Base-by-base conservation (phyloP, 2,329 filamentous ascomycete genomes). In the Curvularia spicifera region DNA sequence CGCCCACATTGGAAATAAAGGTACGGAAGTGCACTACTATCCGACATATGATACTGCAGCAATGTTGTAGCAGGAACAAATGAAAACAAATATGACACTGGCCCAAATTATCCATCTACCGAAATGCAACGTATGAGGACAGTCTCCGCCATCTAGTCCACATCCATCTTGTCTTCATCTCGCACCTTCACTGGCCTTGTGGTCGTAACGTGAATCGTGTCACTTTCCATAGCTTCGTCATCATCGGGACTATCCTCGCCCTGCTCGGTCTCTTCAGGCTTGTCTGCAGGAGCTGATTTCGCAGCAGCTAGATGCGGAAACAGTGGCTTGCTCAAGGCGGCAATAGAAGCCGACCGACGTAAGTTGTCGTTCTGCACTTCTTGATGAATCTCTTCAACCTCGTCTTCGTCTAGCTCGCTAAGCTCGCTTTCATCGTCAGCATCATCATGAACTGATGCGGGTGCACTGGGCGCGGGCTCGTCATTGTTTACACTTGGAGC, bases 371-470 rank as follows among this genome's bases (percentile, higher is more conserved):
- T 59, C 26, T 64, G 61, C 2, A 66, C 64, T 47, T 69, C 58
- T 35, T 76, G 67, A 12, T 65, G 64, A 22, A 75, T 73, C 47
- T 76, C 73, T 42, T 75, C 69, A 1, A 76, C 75, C 39, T 77
- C 75, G 1, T 67, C 71, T 37, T 82, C 80, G 51, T 82, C 81
- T 12, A 84, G 73, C 66, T 84, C 83, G 56, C 81, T 84, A 2
- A 85, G 71, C 70, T 85, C 83, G 60, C 81, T 84, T 61, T 84
- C 83, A 57, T 84, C 82, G 63, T 85, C 83, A 0, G 82, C 82
- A 63, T 78, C 79, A 56, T 84, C 82, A 43, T 84, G 79, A 0
- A 83, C 70, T 48, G 80, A 91, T 15, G 83, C 84, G 0, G 82
- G 81, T 5, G 83, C 82, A 56, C 86, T 87, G 49, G 82, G 85